Percentiles rank a stretch among this genome's conserved stretches.
These are phyloP conservation scores for Apiotrichum siamense DNA, from an alignment of 1,284 basidiomycete genomes.

Conservation along the genomic window DNA sequence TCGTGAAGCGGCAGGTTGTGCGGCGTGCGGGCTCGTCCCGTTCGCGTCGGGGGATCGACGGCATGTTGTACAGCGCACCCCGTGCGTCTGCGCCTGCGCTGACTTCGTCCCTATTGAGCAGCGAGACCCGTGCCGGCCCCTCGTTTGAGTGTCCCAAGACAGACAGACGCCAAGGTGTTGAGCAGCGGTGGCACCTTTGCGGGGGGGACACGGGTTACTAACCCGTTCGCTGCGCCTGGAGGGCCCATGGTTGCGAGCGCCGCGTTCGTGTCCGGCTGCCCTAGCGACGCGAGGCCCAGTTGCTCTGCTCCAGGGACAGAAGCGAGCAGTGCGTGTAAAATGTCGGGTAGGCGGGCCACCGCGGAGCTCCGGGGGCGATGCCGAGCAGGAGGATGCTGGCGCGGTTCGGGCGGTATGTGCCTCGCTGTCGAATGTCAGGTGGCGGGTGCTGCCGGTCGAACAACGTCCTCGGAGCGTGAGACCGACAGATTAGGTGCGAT, in stretches of 20 bases:
- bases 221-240: constrained; percentile 30
- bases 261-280: constrained; percentile 54
- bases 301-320: constrained; percentile 58
- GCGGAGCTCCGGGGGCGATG: constrained; percentile 46
- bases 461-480: not conserved
- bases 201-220: constrained; percentile 31
- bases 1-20: constrained; percentile 25
- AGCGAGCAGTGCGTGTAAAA: constrained; percentile 64
- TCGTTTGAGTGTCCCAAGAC: too few relatives aligned
- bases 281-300: constrained; percentile 60
- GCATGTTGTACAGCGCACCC: too few relatives aligned
- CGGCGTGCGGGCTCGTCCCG: constrained; percentile 8
- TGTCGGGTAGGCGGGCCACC: constrained; percentile 53
- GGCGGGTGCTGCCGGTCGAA: too few relatives aligned
- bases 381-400: constrained; percentile 53
- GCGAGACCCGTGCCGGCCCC: too few relatives aligned
- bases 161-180: too few relatives aligned
- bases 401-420: constrained; percentile 42
- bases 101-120: too few relatives aligned
- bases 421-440: constrained; percentile 58
- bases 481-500: constrained; percentile 42
- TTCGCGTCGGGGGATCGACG: constrained; percentile 15
- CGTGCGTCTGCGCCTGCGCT: too few relatives aligned
- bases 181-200: constrained; percentile 25
- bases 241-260: constrained; percentile 35